Conservation (phyloP, 768 basidiomycete genomes). For the Gelatoporia subvermispora region DNA sequence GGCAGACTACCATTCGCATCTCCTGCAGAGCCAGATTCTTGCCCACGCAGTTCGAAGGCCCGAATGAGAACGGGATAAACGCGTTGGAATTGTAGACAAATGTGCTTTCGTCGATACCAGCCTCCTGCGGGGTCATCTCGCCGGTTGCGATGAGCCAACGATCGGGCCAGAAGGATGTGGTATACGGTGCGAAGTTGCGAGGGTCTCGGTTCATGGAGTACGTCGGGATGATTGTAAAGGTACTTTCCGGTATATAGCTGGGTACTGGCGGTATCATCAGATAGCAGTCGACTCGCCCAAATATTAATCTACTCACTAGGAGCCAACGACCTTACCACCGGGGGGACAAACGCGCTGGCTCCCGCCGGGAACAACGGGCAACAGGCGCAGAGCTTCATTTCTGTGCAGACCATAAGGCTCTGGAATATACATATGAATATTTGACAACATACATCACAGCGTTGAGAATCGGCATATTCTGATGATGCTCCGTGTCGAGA, state of each 20-base stretch:
- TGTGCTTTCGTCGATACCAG: background rate
- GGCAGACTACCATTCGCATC: constrained; percentile 7
- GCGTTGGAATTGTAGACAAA: constrained; percentile 9
- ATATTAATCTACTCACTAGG: constrained; percentile 20
- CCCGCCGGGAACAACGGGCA: constrained; percentile 34
- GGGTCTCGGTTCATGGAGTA: constrained; percentile 39
- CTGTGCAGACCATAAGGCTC: constrained; percentile 18
- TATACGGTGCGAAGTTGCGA: constrained; percentile 38
- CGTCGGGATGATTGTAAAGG: constrained; percentile 28
- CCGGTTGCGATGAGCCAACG: constrained; percentile 31
- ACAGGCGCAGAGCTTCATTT: constrained; percentile 40
- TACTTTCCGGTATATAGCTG: constrained; percentile 16
- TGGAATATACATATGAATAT: constrained; percentile 9
- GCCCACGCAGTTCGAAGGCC: constrained; percentile 11
- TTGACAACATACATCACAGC: constrained; percentile 10
- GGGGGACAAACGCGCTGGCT: constrained; percentile 29
- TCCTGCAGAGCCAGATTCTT: constrained; percentile 4
- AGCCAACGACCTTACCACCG: constrained; percentile 30
- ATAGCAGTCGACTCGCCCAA: background rate
- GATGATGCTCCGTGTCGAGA: constrained; percentile 1
- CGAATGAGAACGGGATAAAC: constrained; percentile 10
- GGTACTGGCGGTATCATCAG: background rate
- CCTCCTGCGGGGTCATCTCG: background rate
- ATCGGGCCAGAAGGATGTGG: constrained; percentile 37
- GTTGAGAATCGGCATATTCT: constrained; percentile 7